Evolutionary conservation across 345 rosid species (phyloP), one percentile per base, ranked within the genome.

Genomic region (Euphorbia peplus): DNA sequence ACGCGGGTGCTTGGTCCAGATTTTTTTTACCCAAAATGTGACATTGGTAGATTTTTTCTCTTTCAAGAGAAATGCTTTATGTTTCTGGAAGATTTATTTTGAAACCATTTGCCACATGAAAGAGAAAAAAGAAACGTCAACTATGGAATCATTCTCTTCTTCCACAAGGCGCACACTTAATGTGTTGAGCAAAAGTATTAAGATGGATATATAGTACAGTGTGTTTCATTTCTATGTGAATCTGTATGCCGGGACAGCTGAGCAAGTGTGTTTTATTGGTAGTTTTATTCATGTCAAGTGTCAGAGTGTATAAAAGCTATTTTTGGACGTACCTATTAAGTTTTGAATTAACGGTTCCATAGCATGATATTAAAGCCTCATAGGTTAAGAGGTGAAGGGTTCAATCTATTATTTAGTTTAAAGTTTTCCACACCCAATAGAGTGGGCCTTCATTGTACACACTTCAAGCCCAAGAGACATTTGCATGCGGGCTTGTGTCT

Each of bases 21-120:
- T 4, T 39, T 8, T 1, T 39, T 39, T 39, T 39, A 39, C 42
- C 8, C 42, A 11, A 56, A 56, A 26, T 14, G 4, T 56, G 35
- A 25, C 22, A 30, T 58, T 30, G 12, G 9, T 30, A 15, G 3
- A 58, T 58, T 29, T 58, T 14, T 32, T 56, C 60, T 12, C 37
- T 30, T 58, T 32, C 42, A 18, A 16, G 63, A 58, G 42, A 58
- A 58, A 58, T 58, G 63, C 13, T 12, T 56, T 18, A 21, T 58
- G 63, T 59, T 30, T 30, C n/a, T 5, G 15, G 22, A 28, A 5
- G 18, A 7, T 30, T 58, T 15, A 5, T 58, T 7, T 22, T 58
- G 22, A 58, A 58, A 30, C 32, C 41, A 30, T 30, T 30, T 16
- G 42, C 13, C 18, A 30, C 9, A 16, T 30, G n/a, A 18, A 29